Percentiles rank a stretch among this genome's conserved stretches.
Evolutionary conservation across 169 alveolate species (phyloP).

Genomic region (Eimeria praecox): DNA sequence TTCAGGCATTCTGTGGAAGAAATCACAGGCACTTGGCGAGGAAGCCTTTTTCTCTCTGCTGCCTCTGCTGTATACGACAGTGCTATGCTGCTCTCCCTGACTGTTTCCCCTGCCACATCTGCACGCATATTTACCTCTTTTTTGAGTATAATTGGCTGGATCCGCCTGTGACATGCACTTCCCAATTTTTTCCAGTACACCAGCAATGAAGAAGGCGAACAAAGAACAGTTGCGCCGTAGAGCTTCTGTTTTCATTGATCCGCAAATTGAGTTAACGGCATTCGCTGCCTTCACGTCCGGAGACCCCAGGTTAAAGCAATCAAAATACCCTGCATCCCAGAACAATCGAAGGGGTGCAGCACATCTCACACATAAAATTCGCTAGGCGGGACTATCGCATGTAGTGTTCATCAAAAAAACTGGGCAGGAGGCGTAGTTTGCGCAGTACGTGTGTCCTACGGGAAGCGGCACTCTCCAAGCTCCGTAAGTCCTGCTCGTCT

Average conservation of each 20-base stretch:
- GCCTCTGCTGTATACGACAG: not conserved
- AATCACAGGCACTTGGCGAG: not conserved
- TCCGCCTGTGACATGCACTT: not conserved
- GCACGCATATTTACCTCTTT: not conserved
- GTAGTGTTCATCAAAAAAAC: not conserved
- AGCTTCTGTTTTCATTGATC: not conserved
- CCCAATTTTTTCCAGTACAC: not conserved
- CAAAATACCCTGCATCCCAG: constrained; percentile 18
- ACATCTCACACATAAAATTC: not conserved
- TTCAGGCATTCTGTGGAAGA: not conserved
- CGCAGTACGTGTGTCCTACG: not conserved
- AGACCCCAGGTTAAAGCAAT: not conserved
- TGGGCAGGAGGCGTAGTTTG: not conserved
- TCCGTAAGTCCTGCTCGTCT: not conserved
- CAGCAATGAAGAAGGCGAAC: not conserved
- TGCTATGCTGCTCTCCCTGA: not conserved
- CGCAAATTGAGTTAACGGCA: constrained; percentile 4
- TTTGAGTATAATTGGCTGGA: not conserved
- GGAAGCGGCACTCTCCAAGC: not conserved
- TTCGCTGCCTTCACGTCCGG: not conserved
- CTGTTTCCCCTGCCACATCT: not conserved
- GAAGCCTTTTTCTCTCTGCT: not conserved
- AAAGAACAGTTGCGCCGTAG: constrained; percentile 23
- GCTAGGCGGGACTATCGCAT: not conserved
- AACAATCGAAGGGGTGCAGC: not conserved